Conservation (phyloP, 768 basidiomycete species). For the Neoboletus magnificus region DNA sequence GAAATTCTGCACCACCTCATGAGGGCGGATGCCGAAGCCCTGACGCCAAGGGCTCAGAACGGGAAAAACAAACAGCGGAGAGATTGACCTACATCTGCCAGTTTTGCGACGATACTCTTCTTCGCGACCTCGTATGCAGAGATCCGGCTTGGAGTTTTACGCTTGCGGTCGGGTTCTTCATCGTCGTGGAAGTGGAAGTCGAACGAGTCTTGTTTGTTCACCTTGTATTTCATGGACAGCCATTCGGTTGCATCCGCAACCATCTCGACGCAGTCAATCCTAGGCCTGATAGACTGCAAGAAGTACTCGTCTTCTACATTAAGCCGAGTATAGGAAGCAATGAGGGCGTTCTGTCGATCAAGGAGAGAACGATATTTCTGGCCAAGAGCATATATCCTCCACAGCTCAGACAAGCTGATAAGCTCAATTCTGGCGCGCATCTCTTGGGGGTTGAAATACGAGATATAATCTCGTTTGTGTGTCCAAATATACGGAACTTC, state of each 20-base stretch:
- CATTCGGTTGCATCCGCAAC: conserved; percentile 91
- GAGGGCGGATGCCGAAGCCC: conserved; percentile 82
- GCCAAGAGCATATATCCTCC: conserved; percentile 88
- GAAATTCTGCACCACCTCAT: conserved; percentile 86
- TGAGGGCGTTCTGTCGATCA: conserved; percentile 65
- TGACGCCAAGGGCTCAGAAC: conserved; percentile 29
- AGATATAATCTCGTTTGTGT: conserved; percentile 89
- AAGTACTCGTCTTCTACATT: conserved; percentile 73
- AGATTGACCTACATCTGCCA: conserved; percentile 66
- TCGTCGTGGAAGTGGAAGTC: conserved; percentile 73
- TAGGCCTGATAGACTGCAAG: conserved; percentile 60
- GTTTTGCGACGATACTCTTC: conserved; percentile 68
- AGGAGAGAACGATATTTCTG: conserved; percentile 85
- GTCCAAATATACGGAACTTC: conserved; percentile 96
- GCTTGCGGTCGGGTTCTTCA: conserved; percentile 55
- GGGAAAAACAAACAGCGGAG: background rate
- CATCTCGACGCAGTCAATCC: conserved; percentile 79
- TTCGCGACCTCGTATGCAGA: conserved; percentile 84
- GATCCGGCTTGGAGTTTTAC: conserved; percentile 79
- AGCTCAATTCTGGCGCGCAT: conserved; percentile 64
- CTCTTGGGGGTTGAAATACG: conserved; percentile 70
- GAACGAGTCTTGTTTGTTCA: conserved; percentile 57
- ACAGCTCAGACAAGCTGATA: conserved; percentile 75
- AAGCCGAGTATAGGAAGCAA: conserved; percentile 63
- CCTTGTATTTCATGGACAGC: conserved; percentile 81